Evolutionary conservation across 2,329 filamentous ascomycete species (phyloP), one percentile per base, ranked within the genome.

Genomic region (Curvularia verruculosa): DNA sequence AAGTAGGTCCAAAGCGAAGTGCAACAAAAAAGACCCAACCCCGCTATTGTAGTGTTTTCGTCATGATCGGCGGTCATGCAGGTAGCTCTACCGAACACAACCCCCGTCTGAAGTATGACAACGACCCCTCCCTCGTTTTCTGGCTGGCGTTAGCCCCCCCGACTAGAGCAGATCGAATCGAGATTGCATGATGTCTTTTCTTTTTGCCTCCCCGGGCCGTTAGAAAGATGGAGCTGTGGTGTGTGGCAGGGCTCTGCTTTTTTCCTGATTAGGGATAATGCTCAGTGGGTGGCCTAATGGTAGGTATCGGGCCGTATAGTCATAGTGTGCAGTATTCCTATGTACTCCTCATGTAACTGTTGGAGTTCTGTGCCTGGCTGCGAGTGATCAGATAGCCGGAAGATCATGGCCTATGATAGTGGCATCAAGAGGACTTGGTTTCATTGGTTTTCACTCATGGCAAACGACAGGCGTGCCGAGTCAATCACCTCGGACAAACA

Each of bases 31-130:
- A 9, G 18, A 21, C 7, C 19, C 10, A 23, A 39, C 36, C 21
- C 37, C 37, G 19, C 37, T 40, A 60, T 24, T 52, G 46, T 52
- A 54, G 36, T 41, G 15, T 57, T 46, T 54, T 60, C 60, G 58
- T 65, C 60, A 61, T 61, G 60, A 63, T 65, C 60, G 55, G 52
- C 62, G 59, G 37, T 52, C 57, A 43, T 60, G 49, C 59, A 49
- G 56, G 41, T 40, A 10, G 37, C 37, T 40, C 37, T 55, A 28
- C 50, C 10, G 43, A 36, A 36, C 46, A 15, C 44, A 29, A 28
- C 39, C 39, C 39, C 13, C 6, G 39, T 41, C 39, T 13, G 21
- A 41, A 6, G 21, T 41, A 24, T 41, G 39, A 41, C 39, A 41
- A 24, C 10, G 39, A 24, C 39, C 39, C 39, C 39, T 41, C 39